Evolutionary conservation across 2,329 filamentous ascomycete genomes (phyloP).

Genomic region (Trichoderma hamatum): DNA sequence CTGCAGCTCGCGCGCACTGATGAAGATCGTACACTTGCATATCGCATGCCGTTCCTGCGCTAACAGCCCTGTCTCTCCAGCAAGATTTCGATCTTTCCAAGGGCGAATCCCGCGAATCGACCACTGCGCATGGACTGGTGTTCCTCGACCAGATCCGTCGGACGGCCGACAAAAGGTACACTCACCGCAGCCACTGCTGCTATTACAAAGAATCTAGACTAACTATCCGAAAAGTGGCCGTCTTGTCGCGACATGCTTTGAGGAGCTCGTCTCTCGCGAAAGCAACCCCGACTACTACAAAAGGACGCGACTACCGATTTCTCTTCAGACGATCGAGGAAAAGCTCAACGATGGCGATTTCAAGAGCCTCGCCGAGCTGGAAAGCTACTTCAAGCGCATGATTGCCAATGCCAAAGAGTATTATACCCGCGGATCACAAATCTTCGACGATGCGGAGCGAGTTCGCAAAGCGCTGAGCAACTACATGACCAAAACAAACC

Average conservation of each 20-base stretch:
- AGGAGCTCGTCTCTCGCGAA: constrained; percentile 67
- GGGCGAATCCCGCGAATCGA: constrained; percentile 68
- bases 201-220: constrained; percentile 21
- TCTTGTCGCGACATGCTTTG: constrained; percentile 73
- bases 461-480: constrained; percentile 85
- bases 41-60: constrained; percentile 12
- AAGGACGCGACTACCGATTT: constrained; percentile 75
- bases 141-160: constrained; percentile 76
- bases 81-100: constrained; percentile 53
- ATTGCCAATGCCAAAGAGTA: constrained; percentile 85
- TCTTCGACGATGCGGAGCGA: constrained; percentile 83
- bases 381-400: constrained; percentile 86
- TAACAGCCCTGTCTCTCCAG: constrained; percentile 20
- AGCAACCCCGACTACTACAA: constrained; percentile 76
- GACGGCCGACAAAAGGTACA: constrained; percentile 81
- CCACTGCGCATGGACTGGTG: constrained; percentile 69
- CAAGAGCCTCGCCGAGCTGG: constrained; percentile 69
- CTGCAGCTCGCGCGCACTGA: background rate
- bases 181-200: constrained; percentile 27
- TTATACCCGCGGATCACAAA: constrained; percentile 71
- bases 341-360: constrained; percentile 74
- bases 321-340: constrained; percentile 73
- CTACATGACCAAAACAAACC: constrained; percentile 85
- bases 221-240: constrained; percentile 60
- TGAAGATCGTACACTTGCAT: background rate